Evolutionary conservation across 352 stramenopile genomes (phyloP).

Genomic region (Globisporangium solare): DNA sequence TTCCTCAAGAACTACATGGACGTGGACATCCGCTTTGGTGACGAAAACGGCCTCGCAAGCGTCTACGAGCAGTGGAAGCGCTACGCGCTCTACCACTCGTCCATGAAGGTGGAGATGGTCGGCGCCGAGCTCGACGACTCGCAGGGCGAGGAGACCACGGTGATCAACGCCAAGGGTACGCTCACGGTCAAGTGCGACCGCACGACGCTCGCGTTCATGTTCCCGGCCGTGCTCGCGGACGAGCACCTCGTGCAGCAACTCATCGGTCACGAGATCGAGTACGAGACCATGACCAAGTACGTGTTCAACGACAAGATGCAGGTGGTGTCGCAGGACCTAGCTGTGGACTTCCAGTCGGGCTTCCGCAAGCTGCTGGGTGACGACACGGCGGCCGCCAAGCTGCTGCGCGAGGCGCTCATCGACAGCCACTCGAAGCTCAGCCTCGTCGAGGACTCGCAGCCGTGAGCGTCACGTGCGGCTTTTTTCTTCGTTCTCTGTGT

Average conservation of each 20-base stretch:
- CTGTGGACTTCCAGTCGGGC: conserved; percentile 22
- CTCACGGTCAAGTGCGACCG: conserved; percentile 13
- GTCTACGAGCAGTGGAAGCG: conserved; percentile 21
- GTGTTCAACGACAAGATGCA: conserved; percentile 21
- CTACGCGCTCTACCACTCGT: conserved; percentile 17
- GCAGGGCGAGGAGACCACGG: conserved; percentile 6
- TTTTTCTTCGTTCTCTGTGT: too few species aligned
- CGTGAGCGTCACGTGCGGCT: background rate
- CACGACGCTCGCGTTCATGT: conserved; percentile 25
- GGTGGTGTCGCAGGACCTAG: conserved; percentile 16
- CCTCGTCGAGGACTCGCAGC: conserved; percentile 1
- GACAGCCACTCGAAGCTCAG: conserved; percentile 9
- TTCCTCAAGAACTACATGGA: conserved; percentile 42
- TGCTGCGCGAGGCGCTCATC: conserved; percentile 11
- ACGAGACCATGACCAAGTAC: conserved; percentile 26
- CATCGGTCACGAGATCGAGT: conserved; percentile 27
- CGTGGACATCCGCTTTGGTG: conserved; percentile 31
- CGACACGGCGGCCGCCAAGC: conserved; percentile 8
- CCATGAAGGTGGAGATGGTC: conserved; percentile 14
- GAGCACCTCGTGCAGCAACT: conserved; percentile 32
- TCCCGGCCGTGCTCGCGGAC: conserved; percentile 30
- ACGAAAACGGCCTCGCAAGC: conserved; percentile 7
- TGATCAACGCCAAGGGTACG: conserved; percentile 12
- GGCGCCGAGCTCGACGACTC: conserved; percentile 8
- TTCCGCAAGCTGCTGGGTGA: conserved; percentile 16